Base-by-base conservation (phyloP, 139 green algal species). In the Volvox reticuliferus region DNA sequence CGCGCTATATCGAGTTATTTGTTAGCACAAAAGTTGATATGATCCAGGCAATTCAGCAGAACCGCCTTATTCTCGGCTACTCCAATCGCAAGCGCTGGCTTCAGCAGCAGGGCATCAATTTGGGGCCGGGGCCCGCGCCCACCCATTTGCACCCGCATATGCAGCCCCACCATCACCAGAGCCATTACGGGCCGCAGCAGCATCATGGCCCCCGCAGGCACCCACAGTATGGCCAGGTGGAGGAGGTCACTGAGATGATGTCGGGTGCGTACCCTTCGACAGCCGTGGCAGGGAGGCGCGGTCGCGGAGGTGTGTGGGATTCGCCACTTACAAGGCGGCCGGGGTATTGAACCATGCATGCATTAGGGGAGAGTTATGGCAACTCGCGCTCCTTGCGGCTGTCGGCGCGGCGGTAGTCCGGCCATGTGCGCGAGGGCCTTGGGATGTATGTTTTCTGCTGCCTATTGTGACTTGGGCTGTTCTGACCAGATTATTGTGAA, bases 1-100 rank as follows among this genome's bases (percentile, higher is more conserved):
- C 84, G 0, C 91, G 96, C 44, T 98, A 98, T 92, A 97, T 98
- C 32, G 96, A 98, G 94, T 86, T 98, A 20, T 98, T 98, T 84
- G 88, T 94, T 32, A 95, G 91, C 77, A 96, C 88, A 73, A 97
- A 97, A 90, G 92, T 91, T 1, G 89, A 92, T 68, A 88, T 92
- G 79, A 92, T 92, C n/a, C 82, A 89, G 87, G 91, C 91, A 21
- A 93, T 93, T 71, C 91, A 93, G 91, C 91, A 93, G 36, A 93
- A 93, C 75, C 87, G 91, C 28, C 62, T 91, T 12, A 88, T 93
- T 30, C 87, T 93, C 12, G 91, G 91, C 55, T 91, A 88, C 44
- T 83, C 87, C 16, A 91, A 91, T 44, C 91, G 91, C 71, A 93
- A 93, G 87, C 91, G 91, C 35, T 93, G 91, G 91, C 69, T 93